Percentiles rank a stretch among this genome's conserved stretches.
phyloP scores from a whole-genome alignment of 2,329 filamentous ascomycete genomes.

The Colletotrichum plurivorum region DNA sequence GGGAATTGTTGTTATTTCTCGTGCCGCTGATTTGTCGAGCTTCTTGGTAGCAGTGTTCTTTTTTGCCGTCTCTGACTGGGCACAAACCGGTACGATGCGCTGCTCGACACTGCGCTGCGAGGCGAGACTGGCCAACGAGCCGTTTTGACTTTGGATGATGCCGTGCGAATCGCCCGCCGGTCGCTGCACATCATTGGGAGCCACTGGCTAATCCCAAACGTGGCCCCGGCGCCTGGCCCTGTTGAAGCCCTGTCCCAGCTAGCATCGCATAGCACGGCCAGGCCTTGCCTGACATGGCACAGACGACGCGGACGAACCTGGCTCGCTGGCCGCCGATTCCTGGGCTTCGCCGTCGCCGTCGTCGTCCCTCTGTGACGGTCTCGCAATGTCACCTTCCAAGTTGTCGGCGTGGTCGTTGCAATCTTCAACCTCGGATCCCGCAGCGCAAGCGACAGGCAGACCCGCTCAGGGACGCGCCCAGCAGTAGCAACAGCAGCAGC shows the following conservation, averaged over 20 bases:
- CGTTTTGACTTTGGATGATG: constrained; percentile 36
- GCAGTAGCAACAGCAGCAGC: constrained; percentile 54
- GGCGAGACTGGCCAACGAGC: constrained; percentile 21
- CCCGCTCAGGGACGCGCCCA: too few relatives aligned
- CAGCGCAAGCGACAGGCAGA: constrained; percentile 24
- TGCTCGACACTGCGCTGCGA: constrained; percentile 14
- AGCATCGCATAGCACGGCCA: constrained; percentile 27
- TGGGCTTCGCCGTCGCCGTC: constrained; percentile 2
- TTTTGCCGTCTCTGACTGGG: constrained; percentile 29
- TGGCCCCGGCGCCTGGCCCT: constrained; percentile 31
- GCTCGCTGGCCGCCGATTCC: not conserved
- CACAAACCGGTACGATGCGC: not conserved
- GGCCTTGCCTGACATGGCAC: constrained; percentile 34
- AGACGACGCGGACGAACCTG: constrained; percentile 21
- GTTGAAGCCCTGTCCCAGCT: constrained; percentile 28
- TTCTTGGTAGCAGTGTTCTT: not conserved
- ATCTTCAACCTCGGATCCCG: constrained; percentile 38
- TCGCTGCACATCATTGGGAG: constrained; percentile 40
- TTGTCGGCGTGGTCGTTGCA: constrained; percentile 26
- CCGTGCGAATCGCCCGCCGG: constrained; percentile 40
- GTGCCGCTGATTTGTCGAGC: constrained; percentile 27
- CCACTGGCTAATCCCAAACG: constrained; percentile 33
- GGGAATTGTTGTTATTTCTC: constrained; percentile 16
- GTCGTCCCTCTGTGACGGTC: constrained; percentile 21
- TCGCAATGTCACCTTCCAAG: constrained; percentile 38